phyloP scores from a whole-genome alignment of 352 stramenopile species.

The Pilasporangium apinafurcum region DNA sequence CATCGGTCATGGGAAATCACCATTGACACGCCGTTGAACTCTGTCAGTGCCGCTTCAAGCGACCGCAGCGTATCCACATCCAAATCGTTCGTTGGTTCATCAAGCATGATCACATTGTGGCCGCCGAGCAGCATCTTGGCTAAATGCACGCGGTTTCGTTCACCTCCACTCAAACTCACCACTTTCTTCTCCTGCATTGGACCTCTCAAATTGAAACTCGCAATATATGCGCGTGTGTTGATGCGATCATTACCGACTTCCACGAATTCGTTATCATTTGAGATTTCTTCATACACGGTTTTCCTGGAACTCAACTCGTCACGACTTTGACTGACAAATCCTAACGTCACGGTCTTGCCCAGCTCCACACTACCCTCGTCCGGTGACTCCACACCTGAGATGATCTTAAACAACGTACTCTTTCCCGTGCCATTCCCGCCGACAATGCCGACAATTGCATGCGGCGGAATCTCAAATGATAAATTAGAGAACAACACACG shows the following conservation, averaged over 20 bases:
- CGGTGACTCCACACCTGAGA: conserved; percentile 87
- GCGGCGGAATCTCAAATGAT: conserved; percentile 92
- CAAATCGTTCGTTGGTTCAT: conserved; percentile 86
- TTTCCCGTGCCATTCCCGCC: conserved; percentile 98
- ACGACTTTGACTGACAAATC: conserved; percentile 74
- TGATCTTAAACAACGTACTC: conserved; percentile 94
- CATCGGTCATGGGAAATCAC: conserved; percentile 95
- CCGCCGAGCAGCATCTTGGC: conserved; percentile 81
- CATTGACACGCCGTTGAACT: conserved; percentile 91
- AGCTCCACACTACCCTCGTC: conserved; percentile 76
- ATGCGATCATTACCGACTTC: conserved; percentile 70
- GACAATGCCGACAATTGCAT: conserved; percentile 96
- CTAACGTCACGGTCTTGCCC: conserved; percentile 73
- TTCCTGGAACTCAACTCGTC: conserved; percentile 57
- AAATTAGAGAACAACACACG: conserved; percentile 91
- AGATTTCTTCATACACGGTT: conserved; percentile 84
- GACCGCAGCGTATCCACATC: conserved; percentile 84
- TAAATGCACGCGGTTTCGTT: conserved; percentile 82
- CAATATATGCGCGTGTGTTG: conserved; percentile 82
- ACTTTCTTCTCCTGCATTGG: conserved; percentile 84
- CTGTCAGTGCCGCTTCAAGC: conserved; percentile 77
- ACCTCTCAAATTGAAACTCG: conserved; percentile 79
- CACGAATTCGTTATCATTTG: conserved; percentile 79
- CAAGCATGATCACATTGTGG: conserved; percentile 85
- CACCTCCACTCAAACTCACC: conserved; percentile 63